Evolutionary conservation across 164 flowering plant genomes (phyloP), one percentile per base, ranked within the genome.

Genomic region (Buxus sempervirens): DNA sequence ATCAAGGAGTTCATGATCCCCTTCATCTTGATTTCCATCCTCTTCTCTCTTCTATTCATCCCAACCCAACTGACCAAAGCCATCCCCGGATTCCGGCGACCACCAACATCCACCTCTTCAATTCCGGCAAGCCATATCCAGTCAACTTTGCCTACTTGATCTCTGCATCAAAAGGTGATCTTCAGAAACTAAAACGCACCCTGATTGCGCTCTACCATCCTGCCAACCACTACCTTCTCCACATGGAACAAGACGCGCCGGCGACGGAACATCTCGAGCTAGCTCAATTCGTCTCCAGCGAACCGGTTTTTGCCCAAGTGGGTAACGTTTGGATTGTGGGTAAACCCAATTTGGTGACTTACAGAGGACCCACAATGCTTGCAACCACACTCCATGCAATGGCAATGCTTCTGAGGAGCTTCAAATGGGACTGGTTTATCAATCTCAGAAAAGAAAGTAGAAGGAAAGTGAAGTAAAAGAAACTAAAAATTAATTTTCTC

Each of bases 401-500:
- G 74, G 67, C 98, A 1, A 76, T 86, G 72, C 85, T 94, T 9
- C 62, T 90, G 68, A 90, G 90, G 78, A 80, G 70, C 28, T 84
- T 84, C 57, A 69, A 80, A 1, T 94, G 97, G 97, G 98, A 91
- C 70, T 94, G 98, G 98, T 94, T 94, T 64, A 88, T 94, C n/a
- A 94, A 94, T 70, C 96, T 94, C 55, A 94, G 97, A n/a, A n/a
- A n/a, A n/a, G n/a, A n/a, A n/a, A n/a, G n/a, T n/a, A n/a, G n/a
- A n/a, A n/a, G n/a, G n/a, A n/a, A n/a, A n/a, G n/a, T n/a, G n/a
- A n/a, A n/a, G n/a, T n/a, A n/a, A n/a, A n/a, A n/a, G n/a, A n/a
- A n/a, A n/a, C n/a, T n/a, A n/a, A n/a, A n/a, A n/a, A n/a, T n/a
- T n/a, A n/a, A n/a, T n/a, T n/a, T n/a, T n/a, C n/a, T n/a, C n/a